Evolutionary conservation across 2,329 filamentous ascomycete species (phyloP).

Genomic region (Scedosporium dehoogii): DNA sequence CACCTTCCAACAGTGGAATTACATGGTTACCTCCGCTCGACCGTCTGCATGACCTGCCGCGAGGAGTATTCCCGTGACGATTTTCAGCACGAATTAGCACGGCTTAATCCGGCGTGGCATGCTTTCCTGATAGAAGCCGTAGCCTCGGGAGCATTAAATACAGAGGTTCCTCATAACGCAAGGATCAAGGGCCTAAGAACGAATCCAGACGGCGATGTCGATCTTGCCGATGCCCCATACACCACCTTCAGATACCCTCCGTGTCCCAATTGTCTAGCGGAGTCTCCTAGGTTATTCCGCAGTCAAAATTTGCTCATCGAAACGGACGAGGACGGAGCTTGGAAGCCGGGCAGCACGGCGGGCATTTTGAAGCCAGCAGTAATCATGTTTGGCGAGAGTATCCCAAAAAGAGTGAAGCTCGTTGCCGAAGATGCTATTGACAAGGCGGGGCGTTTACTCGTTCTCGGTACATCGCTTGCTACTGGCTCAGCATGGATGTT

Average conservation of each 20-base stretch:
- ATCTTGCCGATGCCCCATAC: slow-evolving; percentile 79
- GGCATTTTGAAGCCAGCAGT: slow-evolving; percentile 89
- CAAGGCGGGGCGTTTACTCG: slow-evolving; percentile 60
- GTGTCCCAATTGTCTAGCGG: slow-evolving; percentile 61
- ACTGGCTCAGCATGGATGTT: slow-evolving; percentile 94
- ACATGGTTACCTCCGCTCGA: slow-evolving; percentile 78
- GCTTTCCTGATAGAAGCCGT: slow-evolving; percentile 64
- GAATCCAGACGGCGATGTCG: slow-evolving; percentile 92
- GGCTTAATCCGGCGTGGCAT: slow-evolving; percentile 80
- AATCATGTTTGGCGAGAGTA: slow-evolving; percentile 93
- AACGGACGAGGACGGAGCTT: slow-evolving; percentile 73
- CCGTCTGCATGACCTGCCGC: slow-evolving; percentile 72
- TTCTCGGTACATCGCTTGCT: slow-evolving; percentile 82
- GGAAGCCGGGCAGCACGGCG: slow-evolving; percentile 52
- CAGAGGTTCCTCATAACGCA: background rate
- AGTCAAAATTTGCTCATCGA: slow-evolving; percentile 50
- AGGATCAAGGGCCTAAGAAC: slow-evolving; percentile 65
- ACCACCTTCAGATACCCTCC: slow-evolving; percentile 84
- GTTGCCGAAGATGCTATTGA: slow-evolving; percentile 76
- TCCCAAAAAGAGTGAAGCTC: slow-evolving; percentile 56
- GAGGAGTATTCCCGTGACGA: slow-evolving; percentile 58
- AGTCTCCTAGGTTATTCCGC: slow-evolving; percentile 18
- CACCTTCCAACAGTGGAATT: slow-evolving; percentile 68
- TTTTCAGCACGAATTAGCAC: slow-evolving; percentile 68
- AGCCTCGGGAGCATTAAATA: slow-evolving; percentile 44